A percentile compares a stretch with the other conserved stretches of the same genome.
These are phyloP conservation scores for Cicer chorassanicum DNA, from an alignment of 306 rosid species.

Conservation along the genomic window DNA sequence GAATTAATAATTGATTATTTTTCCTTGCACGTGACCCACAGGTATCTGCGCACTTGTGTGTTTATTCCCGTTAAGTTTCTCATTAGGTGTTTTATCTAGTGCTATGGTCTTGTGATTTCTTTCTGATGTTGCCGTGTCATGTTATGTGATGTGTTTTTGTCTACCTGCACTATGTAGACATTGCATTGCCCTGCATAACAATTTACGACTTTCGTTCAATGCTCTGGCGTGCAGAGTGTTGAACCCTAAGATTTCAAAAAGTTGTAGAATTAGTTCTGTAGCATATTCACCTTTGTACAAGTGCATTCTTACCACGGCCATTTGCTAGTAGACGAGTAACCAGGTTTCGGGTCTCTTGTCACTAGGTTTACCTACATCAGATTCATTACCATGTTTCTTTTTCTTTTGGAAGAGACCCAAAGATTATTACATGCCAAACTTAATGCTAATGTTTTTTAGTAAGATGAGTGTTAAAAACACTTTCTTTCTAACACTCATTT, in stretches of 20 bases:
- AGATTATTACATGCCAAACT: no score
- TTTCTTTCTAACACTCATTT: no score
- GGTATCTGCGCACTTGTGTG: neutral
- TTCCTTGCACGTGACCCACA: neutral
- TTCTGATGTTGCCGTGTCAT: constrained; percentile 9
- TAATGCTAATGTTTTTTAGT: no score
- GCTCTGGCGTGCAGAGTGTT: neutral
- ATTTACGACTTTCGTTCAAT: neutral
- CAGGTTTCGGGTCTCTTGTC: no score
- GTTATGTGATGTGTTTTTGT: neutral
- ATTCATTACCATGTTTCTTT: no score
- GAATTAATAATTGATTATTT: constrained; percentile 2
- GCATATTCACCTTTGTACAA: neutral
- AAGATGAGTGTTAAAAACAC: no score
- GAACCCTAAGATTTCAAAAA: neutral
- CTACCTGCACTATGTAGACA: neutral
- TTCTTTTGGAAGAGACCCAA: no score
- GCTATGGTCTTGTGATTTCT: neutral
- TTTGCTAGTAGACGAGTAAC: no score
- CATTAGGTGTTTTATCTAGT: neutral
- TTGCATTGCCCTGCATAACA: neutral
- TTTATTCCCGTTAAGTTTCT: neutral
- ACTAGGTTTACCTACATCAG: no score
- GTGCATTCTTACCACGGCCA: no score
- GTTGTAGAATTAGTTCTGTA: neutral